Conservation (phyloP, 495 filamentous ascomycete genomes). For the Amorphotheca resinae region DNA sequence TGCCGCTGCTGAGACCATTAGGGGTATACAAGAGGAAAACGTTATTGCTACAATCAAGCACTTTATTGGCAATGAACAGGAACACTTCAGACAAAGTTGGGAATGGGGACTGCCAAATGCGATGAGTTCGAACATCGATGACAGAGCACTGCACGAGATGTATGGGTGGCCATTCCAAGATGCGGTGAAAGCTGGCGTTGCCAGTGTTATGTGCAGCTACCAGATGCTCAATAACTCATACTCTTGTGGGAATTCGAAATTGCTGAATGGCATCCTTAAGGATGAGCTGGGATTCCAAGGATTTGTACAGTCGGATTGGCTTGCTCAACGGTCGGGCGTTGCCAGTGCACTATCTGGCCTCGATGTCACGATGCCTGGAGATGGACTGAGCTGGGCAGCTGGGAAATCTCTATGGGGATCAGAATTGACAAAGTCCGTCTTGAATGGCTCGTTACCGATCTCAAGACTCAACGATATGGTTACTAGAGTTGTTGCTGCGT, state of each 20-base stretch:
- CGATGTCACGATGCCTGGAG: slow-evolving; percentile 94
- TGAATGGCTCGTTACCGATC: slow-evolving; percentile 76
- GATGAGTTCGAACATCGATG: slow-evolving; percentile 71
- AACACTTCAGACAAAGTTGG: slow-evolving; percentile 64
- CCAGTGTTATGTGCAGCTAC: slow-evolving; percentile 56
- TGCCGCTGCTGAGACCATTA: slow-evolving; percentile 54
- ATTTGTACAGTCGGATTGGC: slow-evolving; percentile 88
- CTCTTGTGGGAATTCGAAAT: slow-evolving; percentile 82
- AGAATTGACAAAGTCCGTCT: slow-evolving; percentile 58
- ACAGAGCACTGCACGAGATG: slow-evolving; percentile 69
- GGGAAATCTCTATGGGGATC: slow-evolving; percentile 73
- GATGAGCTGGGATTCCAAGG: slow-evolving; percentile 93
- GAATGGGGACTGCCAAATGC: slow-evolving; percentile 69
- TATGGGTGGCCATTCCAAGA: slow-evolving; percentile 90
- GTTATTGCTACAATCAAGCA: slow-evolving; percentile 84
- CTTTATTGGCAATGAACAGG: slow-evolving; percentile 74
- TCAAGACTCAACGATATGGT: slow-evolving; percentile 88
- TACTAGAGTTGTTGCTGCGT: slow-evolving; percentile 77
- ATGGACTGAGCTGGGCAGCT: slow-evolving; percentile 64
- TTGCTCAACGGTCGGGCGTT: slow-evolving; percentile 76
- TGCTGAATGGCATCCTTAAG: slow-evolving; percentile 85
- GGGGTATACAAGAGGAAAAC: slow-evolving; percentile 61
- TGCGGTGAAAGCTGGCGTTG: slow-evolving; percentile 75
- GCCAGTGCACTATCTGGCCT: slow-evolving; percentile 69
- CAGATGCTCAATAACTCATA: slow-evolving; percentile 88